Conservation (phyloP, 768 basidiomycete genomes). For the Pisolithus albus region DNA sequence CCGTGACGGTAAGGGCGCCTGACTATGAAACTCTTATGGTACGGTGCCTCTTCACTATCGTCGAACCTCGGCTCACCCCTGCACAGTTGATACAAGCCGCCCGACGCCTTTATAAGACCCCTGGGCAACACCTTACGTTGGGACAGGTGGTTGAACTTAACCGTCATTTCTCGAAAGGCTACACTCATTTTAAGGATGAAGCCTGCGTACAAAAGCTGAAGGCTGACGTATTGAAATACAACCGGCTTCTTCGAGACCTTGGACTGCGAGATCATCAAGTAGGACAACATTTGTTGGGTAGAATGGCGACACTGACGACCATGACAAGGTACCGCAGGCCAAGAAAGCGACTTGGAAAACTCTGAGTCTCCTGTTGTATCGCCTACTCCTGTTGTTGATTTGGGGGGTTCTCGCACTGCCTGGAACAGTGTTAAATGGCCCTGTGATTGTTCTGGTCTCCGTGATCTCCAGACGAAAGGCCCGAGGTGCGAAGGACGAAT, state of each 20-base stretch:
- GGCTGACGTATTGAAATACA: constrained; percentile 80
- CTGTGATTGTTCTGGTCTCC: constrained; percentile 88
- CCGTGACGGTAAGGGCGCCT: constrained; percentile 90
- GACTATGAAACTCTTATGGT: constrained; percentile 99
- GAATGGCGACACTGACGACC: constrained; percentile 1
- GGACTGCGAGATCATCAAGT: constrained; percentile 94
- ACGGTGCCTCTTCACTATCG: constrained; percentile 16
- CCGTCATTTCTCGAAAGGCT: constrained; percentile 87
- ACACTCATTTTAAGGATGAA: constrained; percentile 55
- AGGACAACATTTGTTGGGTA: constrained; percentile 7
- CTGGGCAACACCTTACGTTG: constrained; percentile 87
- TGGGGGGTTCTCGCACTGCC: constrained; percentile 87
- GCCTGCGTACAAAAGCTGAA: constrained; percentile 79
- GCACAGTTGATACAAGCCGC: constrained; percentile 89
- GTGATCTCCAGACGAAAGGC: constrained; percentile 85
- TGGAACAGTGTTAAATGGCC: constrained; percentile 85
- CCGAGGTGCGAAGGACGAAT: constrained; percentile 47
- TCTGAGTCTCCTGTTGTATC: constrained; percentile 77
- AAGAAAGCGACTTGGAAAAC: constrained; percentile 84
- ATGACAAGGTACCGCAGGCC: constrained; percentile 71
- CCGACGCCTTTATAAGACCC: constrained; percentile 87
- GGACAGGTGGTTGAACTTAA: constrained; percentile 96
- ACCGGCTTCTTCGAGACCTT: constrained; percentile 78
- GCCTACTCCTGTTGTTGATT: constrained; percentile 63
- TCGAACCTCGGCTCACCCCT: constrained; percentile 2